Percentiles rank a stretch among this genome's conserved stretches.
Evolutionary conservation across 202 grass and related monocot species (phyloP).

Genomic region (Carex sylvatica): DNA sequence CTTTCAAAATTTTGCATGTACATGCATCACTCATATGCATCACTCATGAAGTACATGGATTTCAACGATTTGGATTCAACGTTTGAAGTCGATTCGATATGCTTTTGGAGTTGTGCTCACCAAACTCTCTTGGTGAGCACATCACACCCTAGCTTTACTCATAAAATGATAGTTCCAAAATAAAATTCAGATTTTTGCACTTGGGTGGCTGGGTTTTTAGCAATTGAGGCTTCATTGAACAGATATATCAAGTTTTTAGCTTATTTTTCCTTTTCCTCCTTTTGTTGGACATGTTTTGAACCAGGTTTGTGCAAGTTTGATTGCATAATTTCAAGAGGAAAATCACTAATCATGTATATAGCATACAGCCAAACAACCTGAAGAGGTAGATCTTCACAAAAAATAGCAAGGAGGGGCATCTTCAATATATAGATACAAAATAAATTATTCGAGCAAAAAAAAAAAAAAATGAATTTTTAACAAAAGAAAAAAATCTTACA

Average conservation of each 20-base stretch:
- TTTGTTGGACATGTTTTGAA: neutral
- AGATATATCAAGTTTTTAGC: neutral
- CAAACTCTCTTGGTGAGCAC: too few relatives aligned
- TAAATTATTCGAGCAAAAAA: neutral
- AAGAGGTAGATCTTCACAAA: neutral
- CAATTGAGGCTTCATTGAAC: neutral
- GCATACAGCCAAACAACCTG: neutral
- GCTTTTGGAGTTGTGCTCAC: too few relatives aligned
- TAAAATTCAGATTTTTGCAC: neutral
- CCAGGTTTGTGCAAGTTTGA: neutral
- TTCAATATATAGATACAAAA: neutral
- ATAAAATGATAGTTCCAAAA: neutral
- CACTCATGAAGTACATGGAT: too few relatives aligned
- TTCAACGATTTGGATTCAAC: too few relatives aligned
- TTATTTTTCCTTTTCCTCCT: neutral
- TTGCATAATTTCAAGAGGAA: neutral
- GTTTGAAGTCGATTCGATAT: too few relatives aligned
- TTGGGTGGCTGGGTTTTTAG: neutral
- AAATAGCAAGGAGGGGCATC: neutral
- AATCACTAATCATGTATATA: neutral
- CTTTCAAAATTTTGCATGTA: too few relatives aligned
- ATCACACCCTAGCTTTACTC: too few relatives aligned
- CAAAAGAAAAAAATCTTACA: conserved; percentile 33
- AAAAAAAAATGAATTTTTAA: neutral
- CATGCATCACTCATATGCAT: too few relatives aligned